Base-by-base conservation (phyloP, 2,329 filamentous ascomycete species). In the Trichophyton verrucosum region DNA sequence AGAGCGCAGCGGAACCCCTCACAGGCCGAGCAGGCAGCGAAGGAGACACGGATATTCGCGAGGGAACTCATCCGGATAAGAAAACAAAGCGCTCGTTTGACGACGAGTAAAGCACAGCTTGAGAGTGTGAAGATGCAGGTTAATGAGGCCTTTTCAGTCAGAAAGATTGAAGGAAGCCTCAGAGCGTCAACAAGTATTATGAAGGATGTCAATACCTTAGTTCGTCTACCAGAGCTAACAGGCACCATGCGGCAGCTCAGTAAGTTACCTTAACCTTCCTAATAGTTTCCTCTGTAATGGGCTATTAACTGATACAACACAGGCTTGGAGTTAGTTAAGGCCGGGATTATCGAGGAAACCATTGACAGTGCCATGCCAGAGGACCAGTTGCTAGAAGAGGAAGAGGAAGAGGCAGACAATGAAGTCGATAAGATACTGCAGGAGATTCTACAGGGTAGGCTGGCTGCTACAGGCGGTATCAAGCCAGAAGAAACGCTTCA, bases 341-440 rank as follows among this genome's bases (percentile, higher is more conserved):
- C 94, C 1, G 94, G 92, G 15, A 92, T 99, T 66, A 95, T 97
- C 63, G 92, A 97, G 79, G 94, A 99, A 78, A 96, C 97, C 88
- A 85, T 95, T 3, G 88, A 86, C 56, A 92, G 97, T 72, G 85
- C 81, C 49, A 77, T 97, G 65, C 89, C 91, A n/a, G 79, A 82
- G 63, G 82, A 86, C 65, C 86, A 91, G 61, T 75, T 86, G 58
- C 78, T 89, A 58, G 85, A 87, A 66, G 79, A 83, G 59, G 82
- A 89, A 61, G 84, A 88, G 62, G 89, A 85, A 62, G 89, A 91
- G 68, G 88, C 86, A 4, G 86, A 89, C 73, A 85, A 81, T 20
- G 92, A 97, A 79, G 89, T 97, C 8, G 91, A 97, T 70, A 95
- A 92, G 80, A 86, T 97, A 11, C 78, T 99, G 27, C 86, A 89